Percentiles rank a stretch among this genome's conserved stretches.
Conservation (phyloP, 352 stramenopile species). For the Blastocystis sp. region DNA sequence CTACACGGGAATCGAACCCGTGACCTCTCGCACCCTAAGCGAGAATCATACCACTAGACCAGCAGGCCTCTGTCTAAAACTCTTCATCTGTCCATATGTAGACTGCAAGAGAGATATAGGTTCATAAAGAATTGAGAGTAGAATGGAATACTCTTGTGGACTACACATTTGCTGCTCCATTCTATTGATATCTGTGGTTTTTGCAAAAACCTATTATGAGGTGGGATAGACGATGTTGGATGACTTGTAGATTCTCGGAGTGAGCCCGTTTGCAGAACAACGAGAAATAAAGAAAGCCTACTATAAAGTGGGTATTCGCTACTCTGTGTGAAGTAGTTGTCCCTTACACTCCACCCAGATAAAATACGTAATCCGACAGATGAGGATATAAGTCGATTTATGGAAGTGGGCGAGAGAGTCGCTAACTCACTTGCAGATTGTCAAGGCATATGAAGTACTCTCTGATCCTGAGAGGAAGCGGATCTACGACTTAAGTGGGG, state of each 20-base stretch:
- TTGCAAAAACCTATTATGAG: slow-evolving; percentile 16
- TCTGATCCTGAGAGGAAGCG: slow-evolving; percentile 15
- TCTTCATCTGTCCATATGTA: not conserved
- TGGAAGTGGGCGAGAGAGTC: not conserved
- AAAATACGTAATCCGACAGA: slow-evolving; percentile 48
- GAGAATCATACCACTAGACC: slow-evolving; percentile 63
- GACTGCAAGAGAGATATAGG: not conserved
- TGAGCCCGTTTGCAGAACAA: not conserved
- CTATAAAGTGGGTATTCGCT: not conserved
- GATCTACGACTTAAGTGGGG: not conserved
- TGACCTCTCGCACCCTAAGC: slow-evolving; percentile 62
- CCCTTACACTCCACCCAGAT: slow-evolving; percentile 28
- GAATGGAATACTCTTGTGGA: not conserved
- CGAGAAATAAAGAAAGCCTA: slow-evolving; percentile 42
- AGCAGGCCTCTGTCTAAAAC: not conserved
- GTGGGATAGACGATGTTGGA: not conserved
- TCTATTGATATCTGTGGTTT: not conserved
- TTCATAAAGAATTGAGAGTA: not conserved
- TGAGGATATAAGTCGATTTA: slow-evolving; percentile 50
- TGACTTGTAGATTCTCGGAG: slow-evolving; percentile 16
- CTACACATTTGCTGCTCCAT: not conserved
- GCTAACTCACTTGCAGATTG: not conserved
- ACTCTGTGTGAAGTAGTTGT: not conserved
- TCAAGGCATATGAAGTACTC: slow-evolving; percentile 46
- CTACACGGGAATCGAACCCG: slow-evolving; percentile 62